Base-by-base conservation (phyloP, 2,329 filamentous ascomycete genomes). In the Alternaria infectoria region DNA sequence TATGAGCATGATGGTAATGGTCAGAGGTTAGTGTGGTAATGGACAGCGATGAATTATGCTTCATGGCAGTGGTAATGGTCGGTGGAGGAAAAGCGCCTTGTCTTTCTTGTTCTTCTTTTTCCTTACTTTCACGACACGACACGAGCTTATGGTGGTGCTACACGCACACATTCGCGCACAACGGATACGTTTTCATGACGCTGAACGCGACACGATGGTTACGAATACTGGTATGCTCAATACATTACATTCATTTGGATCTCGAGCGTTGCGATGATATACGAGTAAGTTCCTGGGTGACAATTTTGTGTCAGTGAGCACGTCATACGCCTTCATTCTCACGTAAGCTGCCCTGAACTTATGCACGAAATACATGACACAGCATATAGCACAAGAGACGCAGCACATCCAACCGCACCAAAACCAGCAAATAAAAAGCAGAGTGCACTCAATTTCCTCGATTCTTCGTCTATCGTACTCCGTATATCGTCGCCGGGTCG, bases 1-100 rank as follows among this genome's bases (percentile, higher is more conserved):
- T 23, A 51, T 12, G 49, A 51, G 49, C 28, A 23, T 51, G 49
- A 23, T 19, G 28, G 49, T 36, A 30, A 32, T 19, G 28, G 49
- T 36, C 26, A n/a, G 49, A 23, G 49, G 6, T 10, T 19, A 12
- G 28, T 36, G 17, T 36, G 17, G 17, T 51, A 23, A 36, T 51
- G 17, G 12, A 4, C 4, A 5, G 30, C 12, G 7, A 11, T n/a
- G 28, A n/a, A 9, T n/a, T 21, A 30, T 50, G 2, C 2, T 26
- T 9, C 17, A 6, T 51, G 17, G 17, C 19, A 6, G 28, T 12
- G 28, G 19, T 36, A 51, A 32, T 51, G 8, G 13, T 1, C 4
- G 19, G 26, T n/a, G 3, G 49, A 2, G 28, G 12, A 19, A n/a
- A 23, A 15, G 2, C 23, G 21, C 19, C 8, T 3, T 17, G 36